Evolutionary conservation across 1,139 yeast genomes (phyloP).

Genomic region (Candida smagusa): DNA sequence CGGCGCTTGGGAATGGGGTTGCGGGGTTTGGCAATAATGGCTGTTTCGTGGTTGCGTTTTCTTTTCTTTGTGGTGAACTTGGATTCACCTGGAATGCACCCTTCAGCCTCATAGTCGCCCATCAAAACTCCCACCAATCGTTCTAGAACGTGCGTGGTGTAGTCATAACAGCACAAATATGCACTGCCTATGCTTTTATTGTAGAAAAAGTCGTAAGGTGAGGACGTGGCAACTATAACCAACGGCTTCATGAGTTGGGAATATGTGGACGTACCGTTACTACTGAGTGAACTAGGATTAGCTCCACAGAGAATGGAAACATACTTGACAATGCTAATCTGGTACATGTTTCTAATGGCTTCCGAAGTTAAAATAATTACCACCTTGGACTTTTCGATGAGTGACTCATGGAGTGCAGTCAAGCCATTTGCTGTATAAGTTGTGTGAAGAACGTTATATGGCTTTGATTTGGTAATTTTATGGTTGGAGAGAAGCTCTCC

Average conservation of each 20-base stretch:
- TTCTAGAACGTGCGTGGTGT: slow-evolving; percentile 50
- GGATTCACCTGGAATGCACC: slow-evolving; percentile 57
- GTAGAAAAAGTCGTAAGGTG: slow-evolving; percentile 62
- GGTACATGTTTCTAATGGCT: slow-evolving; percentile 62
- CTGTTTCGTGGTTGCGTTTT: slow-evolving; percentile 8
- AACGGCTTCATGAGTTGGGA: slow-evolving; percentile 46
- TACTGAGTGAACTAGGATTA: slow-evolving; percentile 33
- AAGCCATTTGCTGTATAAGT: slow-evolving; percentile 67
- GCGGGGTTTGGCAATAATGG: slow-evolving; percentile 9
- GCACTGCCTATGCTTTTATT: slow-evolving; percentile 55
- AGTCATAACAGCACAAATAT: slow-evolving; percentile 61
- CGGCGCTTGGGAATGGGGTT: slow-evolving; percentile 34
- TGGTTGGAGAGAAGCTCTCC: slow-evolving; percentile 42
- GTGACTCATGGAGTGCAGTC: slow-evolving; percentile 53
- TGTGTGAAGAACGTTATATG: slow-evolving; percentile 55
- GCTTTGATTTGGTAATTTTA: slow-evolving; percentile 22
- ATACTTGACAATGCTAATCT: slow-evolving; percentile 61
- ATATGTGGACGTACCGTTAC: slow-evolving; percentile 16
- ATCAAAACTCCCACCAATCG: slow-evolving; percentile 51
- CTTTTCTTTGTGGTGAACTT: slow-evolving; percentile 29
- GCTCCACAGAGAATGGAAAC: slow-evolving; percentile 55
- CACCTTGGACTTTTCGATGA: slow-evolving; percentile 53
- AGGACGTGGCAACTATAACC: slow-evolving; percentile 59
- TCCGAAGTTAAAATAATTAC: slow-evolving; percentile 62
- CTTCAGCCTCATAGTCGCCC: slow-evolving; percentile 53